Percentiles rank a stretch among this genome's conserved stretches.
Evolutionary conservation across 176 grass and related monocot species (phyloP).

Genomic region (Tillandsia fasciculata): DNA sequence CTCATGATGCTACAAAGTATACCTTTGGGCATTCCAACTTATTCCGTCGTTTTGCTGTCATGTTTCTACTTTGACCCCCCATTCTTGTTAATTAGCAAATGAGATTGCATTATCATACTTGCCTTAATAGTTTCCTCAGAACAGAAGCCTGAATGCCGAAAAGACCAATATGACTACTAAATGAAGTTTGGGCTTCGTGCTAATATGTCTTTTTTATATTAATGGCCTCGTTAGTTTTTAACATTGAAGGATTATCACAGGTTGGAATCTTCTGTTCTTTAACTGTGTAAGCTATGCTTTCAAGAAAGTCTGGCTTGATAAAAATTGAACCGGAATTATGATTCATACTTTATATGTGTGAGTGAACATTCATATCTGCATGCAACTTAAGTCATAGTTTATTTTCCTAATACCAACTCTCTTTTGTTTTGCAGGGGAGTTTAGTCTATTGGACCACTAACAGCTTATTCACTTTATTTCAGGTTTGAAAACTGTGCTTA

Average conservation of each 20-base stretch:
- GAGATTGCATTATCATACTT: too few species aligned
- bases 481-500: conserved; percentile 32
- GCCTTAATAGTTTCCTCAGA: neutral
- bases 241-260: neutral
- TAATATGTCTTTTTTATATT: neutral
- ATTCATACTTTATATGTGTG: too few species aligned
- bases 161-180: neutral
- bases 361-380: conserved; percentile 1
- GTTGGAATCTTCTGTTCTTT: too few species aligned
- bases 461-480: conserved; percentile 58
- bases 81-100: too few species aligned
- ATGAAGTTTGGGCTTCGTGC: neutral
- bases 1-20: too few species aligned
- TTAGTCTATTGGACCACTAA: conserved; percentile 91
- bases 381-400: conserved; percentile 11
- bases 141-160: neutral
- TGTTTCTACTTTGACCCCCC: too few species aligned
- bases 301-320: too few species aligned
- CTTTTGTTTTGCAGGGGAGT: conserved; percentile 47
- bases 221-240: neutral
- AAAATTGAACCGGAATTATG: too few species aligned
- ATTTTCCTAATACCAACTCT: conserved; percentile 14
- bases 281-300: too few species aligned
- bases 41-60: too few species aligned
- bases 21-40: too few species aligned